Evolutionary conservation across 306 rosid genomes (phyloP).

Genomic region (Arachis hypogaea): DNA sequence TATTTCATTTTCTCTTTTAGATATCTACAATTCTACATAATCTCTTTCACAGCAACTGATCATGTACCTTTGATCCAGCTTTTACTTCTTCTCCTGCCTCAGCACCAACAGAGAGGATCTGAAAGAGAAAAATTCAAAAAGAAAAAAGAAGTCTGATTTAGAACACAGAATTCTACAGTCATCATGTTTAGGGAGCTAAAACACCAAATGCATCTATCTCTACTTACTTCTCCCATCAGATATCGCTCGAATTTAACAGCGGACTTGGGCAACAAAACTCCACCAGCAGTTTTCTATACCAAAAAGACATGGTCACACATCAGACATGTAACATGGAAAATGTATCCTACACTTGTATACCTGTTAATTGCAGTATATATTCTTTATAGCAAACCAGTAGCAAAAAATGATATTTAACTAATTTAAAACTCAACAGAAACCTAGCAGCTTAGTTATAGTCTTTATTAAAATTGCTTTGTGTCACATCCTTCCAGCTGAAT

Average conservation of each 20-base stretch:
- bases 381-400: background rate
- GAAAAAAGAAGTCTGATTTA: background rate
- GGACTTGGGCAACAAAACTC: slow-evolving; percentile 83
- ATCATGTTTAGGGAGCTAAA: background rate
- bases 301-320: slow-evolving; percentile 31
- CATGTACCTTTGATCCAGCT: slow-evolving; percentile 76
- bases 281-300: slow-evolving; percentile 83
- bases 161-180: background rate
- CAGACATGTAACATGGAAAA: slow-evolving; percentile 14
- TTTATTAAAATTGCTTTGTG: background rate
- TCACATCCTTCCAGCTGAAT: background rate
- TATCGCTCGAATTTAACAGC: slow-evolving; percentile 94
- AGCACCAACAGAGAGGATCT: slow-evolving; percentile 81
- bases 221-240: slow-evolving; percentile 84
- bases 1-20: background rate
- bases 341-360: slow-evolving; percentile 8
- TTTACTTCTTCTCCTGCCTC: slow-evolving; percentile 75
- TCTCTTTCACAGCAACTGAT: slow-evolving; percentile 23
- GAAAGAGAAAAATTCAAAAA: slow-evolving; percentile 17
- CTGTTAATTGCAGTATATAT: slow-evolving; percentile 8
- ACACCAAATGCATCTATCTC: slow-evolving; percentile 17
- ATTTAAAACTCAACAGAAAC: background rate
- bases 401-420: background rate
- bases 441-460: background rate
- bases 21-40: background rate